Conservation (phyloP, 140 eudicot species). For the Oenanthe javanica region DNA sequence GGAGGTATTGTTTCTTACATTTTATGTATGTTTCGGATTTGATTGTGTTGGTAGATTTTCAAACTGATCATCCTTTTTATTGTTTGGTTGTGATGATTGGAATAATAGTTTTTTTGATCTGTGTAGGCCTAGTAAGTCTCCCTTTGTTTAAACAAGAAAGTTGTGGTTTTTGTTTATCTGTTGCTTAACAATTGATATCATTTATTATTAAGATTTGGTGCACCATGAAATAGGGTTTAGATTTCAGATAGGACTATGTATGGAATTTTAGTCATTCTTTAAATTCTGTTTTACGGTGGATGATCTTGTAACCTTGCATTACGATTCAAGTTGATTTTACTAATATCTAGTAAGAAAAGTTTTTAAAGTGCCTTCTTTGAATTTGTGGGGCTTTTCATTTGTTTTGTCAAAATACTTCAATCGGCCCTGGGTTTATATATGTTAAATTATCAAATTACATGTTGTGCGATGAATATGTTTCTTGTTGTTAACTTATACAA, state of each 20-base stretch:
- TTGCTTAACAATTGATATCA: background rate
- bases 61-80: background rate
- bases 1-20: constrained; percentile 40
- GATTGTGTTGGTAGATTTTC: background rate
- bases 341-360: background rate
- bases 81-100: background rate
- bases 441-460: background rate
- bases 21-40: background rate
- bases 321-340: background rate
- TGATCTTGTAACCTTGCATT: background rate
- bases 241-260: background rate
- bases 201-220: background rate
- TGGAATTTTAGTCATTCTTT: background rate
- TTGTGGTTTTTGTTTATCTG: background rate
- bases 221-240: background rate
- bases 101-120: background rate
- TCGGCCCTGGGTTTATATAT: background rate
- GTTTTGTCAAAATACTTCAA: background rate
- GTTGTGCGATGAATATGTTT: background rate
- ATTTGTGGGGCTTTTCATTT: background rate
- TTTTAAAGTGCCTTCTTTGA: background rate
- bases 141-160: no score
- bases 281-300: background rate
- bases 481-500: background rate
- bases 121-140: background rate